These are phyloP conservation scores for Aurifilum marmelostoma DNA, from an alignment of 2,329 filamentous ascomycete species.

Conservation along the genomic window DNA sequence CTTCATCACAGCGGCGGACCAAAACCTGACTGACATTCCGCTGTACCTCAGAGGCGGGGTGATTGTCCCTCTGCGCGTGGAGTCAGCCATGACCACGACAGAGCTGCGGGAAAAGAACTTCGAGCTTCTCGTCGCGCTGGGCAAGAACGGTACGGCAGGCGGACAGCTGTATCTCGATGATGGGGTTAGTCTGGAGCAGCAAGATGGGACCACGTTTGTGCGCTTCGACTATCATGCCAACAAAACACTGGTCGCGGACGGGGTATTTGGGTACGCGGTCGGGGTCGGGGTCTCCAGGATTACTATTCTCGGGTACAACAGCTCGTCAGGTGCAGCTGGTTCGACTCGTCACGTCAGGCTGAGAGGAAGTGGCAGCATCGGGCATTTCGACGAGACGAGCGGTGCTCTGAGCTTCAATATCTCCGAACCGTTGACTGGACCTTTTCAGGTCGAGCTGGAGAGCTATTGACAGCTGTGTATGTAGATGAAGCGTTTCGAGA, in stretches of 20 bases:
- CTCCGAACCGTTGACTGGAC: slow-evolving; percentile 14
- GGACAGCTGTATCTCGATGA: slow-evolving; percentile 80
- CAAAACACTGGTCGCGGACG: slow-evolving; percentile 54
- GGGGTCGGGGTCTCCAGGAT: slow-evolving; percentile 51
- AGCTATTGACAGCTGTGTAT: no score
- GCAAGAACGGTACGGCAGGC: slow-evolving; percentile 61
- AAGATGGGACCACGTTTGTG: slow-evolving; percentile 59
- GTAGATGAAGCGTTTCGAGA: no score
- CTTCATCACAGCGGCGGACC: slow-evolving; percentile 43
- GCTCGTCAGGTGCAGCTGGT: neutral
- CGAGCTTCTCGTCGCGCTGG: slow-evolving; percentile 70
- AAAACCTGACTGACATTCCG: slow-evolving; percentile 59
- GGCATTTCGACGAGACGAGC: slow-evolving; percentile 15
- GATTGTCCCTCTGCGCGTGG: slow-evolving; percentile 64
- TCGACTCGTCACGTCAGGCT: neutral
- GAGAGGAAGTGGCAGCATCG: neutral
- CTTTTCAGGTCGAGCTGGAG: slow-evolving; percentile 22
- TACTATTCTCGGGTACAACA: slow-evolving; percentile 49
- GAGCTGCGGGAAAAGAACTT: slow-evolving; percentile 68
- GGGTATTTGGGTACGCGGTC: slow-evolving; percentile 56
- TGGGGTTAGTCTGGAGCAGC: slow-evolving; percentile 68
- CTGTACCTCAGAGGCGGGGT: slow-evolving; percentile 68
- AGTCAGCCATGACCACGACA: slow-evolving; percentile 64
- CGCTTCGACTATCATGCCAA: slow-evolving; percentile 58
- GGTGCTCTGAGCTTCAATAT: slow-evolving; percentile 23